Evolutionary conservation across 2,329 filamentous ascomycete genomes (phyloP), one percentile per base, ranked within the genome.

Genomic region (Aspergillus proliferans): DNA sequence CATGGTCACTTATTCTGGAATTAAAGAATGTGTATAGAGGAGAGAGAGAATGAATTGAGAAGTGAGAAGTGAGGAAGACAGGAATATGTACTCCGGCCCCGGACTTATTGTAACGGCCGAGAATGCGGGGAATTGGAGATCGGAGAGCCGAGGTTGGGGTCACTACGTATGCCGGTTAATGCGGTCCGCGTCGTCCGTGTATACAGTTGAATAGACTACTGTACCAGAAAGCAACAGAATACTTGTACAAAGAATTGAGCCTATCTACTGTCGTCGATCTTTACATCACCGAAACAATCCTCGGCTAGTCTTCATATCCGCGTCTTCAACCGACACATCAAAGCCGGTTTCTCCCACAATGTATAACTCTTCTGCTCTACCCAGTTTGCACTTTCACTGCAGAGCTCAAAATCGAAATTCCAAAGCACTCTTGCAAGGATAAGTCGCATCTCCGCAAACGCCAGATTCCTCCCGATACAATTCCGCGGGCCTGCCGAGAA

Each of bases 381-480:
- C 72, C 73, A 76, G 12, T 60, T 47, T 7, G 54, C 33, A 34
- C 66, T 67, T n/a, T 67, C 63, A 9, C 66, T 56, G 2, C 63
- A 66, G 21, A 76, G 58, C 24, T 61, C 58, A 45, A 77, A 45
- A 48, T 79, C 76, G 55, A 78, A 80, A 46, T 72, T 75, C 60
- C 65, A 79, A 0, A 79, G 49, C 6, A 79, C 52, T 3, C 70
- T 69, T 0, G 72, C 69, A 6, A 80, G 57, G 30, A 78, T 72
- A 4, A 77, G 55, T 2, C 76, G 65, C 65, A 78, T 74, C 56
- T 80, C 76, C 9, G 71, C 62, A 43, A 75, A 76, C 0, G 75
- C 75, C 38, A 80, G 59, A 42, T 77, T 76, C 50, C 64, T 67
- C 1, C 76, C 76, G 10, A 79, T 68, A 51, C 76, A 79, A 46